phyloP scores from a whole-genome alignment of 164 flowering plant genomes.

The Magnolia officinalis region DNA sequence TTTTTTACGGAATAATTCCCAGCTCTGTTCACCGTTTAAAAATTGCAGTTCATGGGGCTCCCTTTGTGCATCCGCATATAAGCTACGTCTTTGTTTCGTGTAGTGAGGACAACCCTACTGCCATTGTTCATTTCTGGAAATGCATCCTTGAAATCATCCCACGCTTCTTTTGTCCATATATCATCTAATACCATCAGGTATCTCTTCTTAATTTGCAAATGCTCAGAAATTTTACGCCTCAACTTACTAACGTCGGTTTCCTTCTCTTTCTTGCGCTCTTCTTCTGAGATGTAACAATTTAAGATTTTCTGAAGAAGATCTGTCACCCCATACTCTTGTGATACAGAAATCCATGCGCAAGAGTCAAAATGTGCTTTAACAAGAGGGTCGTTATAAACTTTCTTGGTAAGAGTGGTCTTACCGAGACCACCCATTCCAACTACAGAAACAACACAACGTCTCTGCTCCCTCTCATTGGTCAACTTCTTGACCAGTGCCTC shows the following conservation, averaged over 20 bases:
- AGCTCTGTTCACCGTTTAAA: not conserved
- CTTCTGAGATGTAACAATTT: too few species aligned
- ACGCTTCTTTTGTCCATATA: not conserved
- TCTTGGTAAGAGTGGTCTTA: slow-evolving; percentile 5
- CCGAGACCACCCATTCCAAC: slow-evolving; percentile 1
- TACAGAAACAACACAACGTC: not conserved
- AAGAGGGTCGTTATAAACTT: not conserved
- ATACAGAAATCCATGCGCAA: slow-evolving; percentile 1
- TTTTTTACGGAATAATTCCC: not conserved
- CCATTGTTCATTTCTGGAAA: not conserved
- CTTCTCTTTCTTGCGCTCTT: too few species aligned
- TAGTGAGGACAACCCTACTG: slow-evolving; percentile 3
- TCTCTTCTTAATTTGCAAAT: not conserved
- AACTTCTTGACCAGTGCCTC: not conserved
- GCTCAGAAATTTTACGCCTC: too few species aligned
- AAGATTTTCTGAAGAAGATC: not conserved
- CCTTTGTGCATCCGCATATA: not conserved
- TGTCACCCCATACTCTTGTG: not conserved
- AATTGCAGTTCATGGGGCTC: not conserved
- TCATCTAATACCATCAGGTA: slow-evolving; percentile 4
- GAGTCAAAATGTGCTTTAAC: too few species aligned
- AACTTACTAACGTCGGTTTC: too few species aligned
- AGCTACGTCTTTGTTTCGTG: not conserved
- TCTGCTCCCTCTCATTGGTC: not conserved
- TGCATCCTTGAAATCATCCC: not conserved